These are phyloP conservation scores for Dactylellina parvicollis DNA, from an alignment of 2,329 filamentous ascomycete genomes.

Conservation along the genomic window DNA sequence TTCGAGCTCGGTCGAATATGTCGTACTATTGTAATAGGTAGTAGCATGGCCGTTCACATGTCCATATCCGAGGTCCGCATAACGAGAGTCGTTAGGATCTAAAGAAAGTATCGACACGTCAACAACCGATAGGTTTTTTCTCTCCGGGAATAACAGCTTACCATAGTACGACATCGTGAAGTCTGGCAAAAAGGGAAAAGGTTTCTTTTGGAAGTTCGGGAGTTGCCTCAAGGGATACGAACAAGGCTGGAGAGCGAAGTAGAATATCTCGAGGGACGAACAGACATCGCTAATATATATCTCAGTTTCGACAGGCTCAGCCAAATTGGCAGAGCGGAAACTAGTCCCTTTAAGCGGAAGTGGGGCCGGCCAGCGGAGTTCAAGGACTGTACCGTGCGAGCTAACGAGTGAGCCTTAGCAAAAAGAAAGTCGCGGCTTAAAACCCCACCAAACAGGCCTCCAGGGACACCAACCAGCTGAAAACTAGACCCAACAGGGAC, in stretches of 20 bases:
- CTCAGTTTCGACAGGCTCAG: conserved; percentile 4
- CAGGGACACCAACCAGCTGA: background rate
- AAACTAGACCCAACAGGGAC: conserved; percentile 4
- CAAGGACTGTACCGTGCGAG: too few relatives aligned
- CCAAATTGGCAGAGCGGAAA: conserved; percentile 11
- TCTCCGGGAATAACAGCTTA: background rate
- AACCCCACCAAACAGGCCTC: conserved; percentile 11
- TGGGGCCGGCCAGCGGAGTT: conserved; percentile 6
- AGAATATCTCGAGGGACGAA: background rate
- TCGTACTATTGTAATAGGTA: background rate
- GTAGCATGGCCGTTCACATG: background rate
- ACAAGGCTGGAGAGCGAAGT: conserved; percentile 5
- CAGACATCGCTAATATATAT: conserved; percentile 22
- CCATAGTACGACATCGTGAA: conserved; percentile 3
- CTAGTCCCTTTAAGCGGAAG: conserved; percentile 11
- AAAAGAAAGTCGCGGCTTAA: conserved; percentile 19
- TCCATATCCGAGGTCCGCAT: background rate
- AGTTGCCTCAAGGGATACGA: background rate
- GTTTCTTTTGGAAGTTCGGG: background rate
- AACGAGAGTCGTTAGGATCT: conserved; percentile 22
- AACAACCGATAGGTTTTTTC: background rate
- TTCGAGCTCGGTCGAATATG: background rate
- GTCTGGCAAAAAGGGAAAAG: background rate
- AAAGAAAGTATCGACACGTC: background rate
- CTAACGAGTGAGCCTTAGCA: conserved; percentile 33